These are phyloP conservation scores for Heimioporus punctisporus DNA, from an alignment of 1,284 basidiomycete genomes.

Conservation along the genomic window DNA sequence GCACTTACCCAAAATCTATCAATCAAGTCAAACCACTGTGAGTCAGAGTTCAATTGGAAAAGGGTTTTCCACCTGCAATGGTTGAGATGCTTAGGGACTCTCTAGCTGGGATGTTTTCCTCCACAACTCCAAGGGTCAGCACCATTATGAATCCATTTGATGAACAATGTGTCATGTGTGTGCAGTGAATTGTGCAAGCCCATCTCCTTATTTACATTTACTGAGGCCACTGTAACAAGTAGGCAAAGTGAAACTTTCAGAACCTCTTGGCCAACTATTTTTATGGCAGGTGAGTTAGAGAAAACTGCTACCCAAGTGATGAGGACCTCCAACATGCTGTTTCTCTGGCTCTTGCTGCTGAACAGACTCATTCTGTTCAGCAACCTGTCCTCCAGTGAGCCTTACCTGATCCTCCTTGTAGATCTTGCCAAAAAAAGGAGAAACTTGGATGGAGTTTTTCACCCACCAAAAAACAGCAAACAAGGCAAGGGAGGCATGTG, in stretches of 20 bases:
- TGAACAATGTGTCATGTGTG: not conserved
- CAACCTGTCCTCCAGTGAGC: not conserved
- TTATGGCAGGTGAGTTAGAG: not conserved
- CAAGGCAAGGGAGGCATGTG: not conserved
- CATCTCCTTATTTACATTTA: constrained; percentile 1
- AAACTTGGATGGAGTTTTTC: not conserved
- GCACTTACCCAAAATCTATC: not conserved
- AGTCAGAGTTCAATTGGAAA: not conserved
- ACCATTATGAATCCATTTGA: not conserved
- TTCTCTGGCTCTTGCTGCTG: no score
- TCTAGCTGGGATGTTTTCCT: constrained; percentile 1
- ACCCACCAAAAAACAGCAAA: not conserved
- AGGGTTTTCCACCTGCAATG: constrained; percentile 6
- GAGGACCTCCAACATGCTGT: not conserved
- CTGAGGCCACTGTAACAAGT: no score
- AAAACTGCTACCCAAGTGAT: not conserved
- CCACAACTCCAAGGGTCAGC: not conserved
- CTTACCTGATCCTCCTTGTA: not conserved
- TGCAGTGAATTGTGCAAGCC: not conserved
- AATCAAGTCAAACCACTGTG: not conserved
- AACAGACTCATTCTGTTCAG: no score
- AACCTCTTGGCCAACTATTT: no score
- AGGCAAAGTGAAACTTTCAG: no score
- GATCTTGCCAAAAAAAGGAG: not conserved
- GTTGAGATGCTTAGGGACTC: constrained; percentile 9